A percentile compares a stretch with the other conserved stretches of the same genome.
Conservation (phyloP, 345 rosid genomes). For the Salix exigua region DNA sequence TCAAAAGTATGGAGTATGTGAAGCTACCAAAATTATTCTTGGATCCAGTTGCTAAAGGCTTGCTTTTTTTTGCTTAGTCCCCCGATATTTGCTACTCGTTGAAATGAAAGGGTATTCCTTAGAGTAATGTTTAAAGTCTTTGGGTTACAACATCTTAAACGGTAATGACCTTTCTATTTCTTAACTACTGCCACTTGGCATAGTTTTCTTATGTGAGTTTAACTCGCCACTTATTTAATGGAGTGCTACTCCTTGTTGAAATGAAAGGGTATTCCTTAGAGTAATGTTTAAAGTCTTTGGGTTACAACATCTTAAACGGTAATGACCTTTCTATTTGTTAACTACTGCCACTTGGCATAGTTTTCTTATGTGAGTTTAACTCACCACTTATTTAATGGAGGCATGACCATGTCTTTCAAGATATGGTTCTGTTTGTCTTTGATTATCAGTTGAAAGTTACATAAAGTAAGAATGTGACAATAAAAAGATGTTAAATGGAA, state of each 20-base stretch:
- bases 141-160: not conserved
- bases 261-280: not conserved
- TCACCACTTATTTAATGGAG: not conserved
- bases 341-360: not conserved
- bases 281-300: conserved; percentile 8
- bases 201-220: not conserved
- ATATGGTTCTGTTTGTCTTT: not conserved
- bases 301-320: not conserved
- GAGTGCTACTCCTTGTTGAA: not conserved
- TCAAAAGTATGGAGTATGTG: not conserved
- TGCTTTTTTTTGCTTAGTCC: conserved; percentile 8
- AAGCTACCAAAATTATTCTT: not conserved
- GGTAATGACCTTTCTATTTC: not conserved
- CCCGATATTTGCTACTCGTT: not conserved
- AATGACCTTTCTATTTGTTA: not conserved
- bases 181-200: not conserved
- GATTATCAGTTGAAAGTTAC: conserved; percentile 3
- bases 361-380: not conserved
- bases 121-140: conserved; percentile 6
- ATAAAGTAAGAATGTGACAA: not conserved
- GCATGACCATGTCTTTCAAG: not conserved
- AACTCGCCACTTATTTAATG: not conserved
- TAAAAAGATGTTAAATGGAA: not conserved
- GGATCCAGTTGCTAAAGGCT: not conserved
- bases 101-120: not conserved